Evolutionary conservation across 768 basidiomycete species (phyloP).

Genomic region (Astraeus odoratus): DNA sequence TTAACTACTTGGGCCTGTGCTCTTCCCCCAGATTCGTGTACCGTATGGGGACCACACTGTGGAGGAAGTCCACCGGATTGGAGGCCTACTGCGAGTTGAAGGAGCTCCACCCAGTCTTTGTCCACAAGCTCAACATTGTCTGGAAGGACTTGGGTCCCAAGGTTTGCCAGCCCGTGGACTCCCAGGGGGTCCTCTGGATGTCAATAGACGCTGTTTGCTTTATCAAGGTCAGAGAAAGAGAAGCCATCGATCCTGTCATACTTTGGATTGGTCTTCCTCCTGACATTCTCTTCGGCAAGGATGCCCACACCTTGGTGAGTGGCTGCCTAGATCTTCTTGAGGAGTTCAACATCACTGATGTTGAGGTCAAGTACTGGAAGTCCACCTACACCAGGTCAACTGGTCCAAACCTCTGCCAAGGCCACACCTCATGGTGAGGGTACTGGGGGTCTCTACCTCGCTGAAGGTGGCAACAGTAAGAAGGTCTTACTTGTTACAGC

Average conservation of each 20-base stretch:
- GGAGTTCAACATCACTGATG: slow-evolving; percentile 21
- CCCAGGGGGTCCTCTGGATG: slow-evolving; percentile 13
- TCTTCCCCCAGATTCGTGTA: slow-evolving; percentile 18
- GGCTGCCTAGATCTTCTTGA: slow-evolving; percentile 18
- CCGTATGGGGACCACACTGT: slow-evolving; percentile 15
- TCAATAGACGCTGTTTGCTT: slow-evolving; percentile 20
- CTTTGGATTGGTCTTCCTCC: slow-evolving; percentile 31
- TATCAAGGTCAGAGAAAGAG: slow-evolving; percentile 6
- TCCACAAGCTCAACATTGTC: slow-evolving; percentile 14
- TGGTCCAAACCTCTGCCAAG: slow-evolving; percentile 24
- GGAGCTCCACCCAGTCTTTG: slow-evolving; percentile 17
- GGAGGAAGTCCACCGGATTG: slow-evolving; percentile 14
- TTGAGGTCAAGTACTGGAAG: slow-evolving; percentile 29
- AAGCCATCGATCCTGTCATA: slow-evolving; percentile 12
- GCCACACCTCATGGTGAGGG: slow-evolving; percentile 21
- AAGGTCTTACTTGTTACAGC: slow-evolving; percentile 25
- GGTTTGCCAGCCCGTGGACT: slow-evolving; percentile 13
- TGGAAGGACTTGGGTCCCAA: slow-evolving; percentile 18
- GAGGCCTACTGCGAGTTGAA: slow-evolving; percentile 18
- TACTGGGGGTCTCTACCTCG: slow-evolving; percentile 28
- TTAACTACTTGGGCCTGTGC: slow-evolving; percentile 15
- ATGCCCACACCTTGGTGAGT: slow-evolving; percentile 21
- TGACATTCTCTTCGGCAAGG: slow-evolving; percentile 19
- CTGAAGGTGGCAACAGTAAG: slow-evolving; percentile 11
- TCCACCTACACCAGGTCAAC: slow-evolving; percentile 19